Evolutionary conservation across 768 basidiomycete species (phyloP), one percentile per base, ranked within the genome.

Genomic region (Pisolithus sp.): DNA sequence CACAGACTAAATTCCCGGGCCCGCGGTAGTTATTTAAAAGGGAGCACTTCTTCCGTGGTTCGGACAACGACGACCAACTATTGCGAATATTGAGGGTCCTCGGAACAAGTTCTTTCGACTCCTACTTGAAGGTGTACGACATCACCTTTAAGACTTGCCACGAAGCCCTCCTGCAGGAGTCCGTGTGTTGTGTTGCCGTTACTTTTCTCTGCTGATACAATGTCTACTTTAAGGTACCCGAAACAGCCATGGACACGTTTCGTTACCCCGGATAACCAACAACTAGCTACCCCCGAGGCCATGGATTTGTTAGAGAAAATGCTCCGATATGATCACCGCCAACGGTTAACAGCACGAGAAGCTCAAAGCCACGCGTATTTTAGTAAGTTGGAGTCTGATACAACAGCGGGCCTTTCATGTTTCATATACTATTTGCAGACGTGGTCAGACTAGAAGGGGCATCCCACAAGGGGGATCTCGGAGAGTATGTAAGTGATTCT

Each of bases 21-120:
- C 13, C 13, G 34, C 34, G 12, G 52, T 45, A 86, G 84, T 81
- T 86, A 53, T 86, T 86, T 70, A 75, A 81, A 48, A 82, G 78
- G 61, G 85, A 87, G 58, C 85, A 84, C 57, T 85, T 86, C 66
- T 87, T 87, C 69, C 82, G 82, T 56, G 85, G 85, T 12, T 76
- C 77, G 18, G 85, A 86, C 65, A 86, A 86, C 58, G 77, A 83
- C 55, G 85, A 87, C 61, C 85, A 86, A 61, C 68, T 87, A 46
- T 77, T 85, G 52, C 84, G 79, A 66, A 86, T 87, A 48, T 69
- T 83, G 59, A 82, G 80, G 62, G 78, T 81, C 12, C 73, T 87
- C 46, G 85, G 85, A 7, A 86, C 85, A 0, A 83, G 83, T 53
- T 74, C 76, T 59, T 77, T 86, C 12, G 82, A 82, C 61, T 60